A percentile compares a stretch with the other conserved stretches of the same genome.
phyloP scores from a whole-genome alignment of 139 green algal genomes.

The Parachlorella kessleri region DNA sequence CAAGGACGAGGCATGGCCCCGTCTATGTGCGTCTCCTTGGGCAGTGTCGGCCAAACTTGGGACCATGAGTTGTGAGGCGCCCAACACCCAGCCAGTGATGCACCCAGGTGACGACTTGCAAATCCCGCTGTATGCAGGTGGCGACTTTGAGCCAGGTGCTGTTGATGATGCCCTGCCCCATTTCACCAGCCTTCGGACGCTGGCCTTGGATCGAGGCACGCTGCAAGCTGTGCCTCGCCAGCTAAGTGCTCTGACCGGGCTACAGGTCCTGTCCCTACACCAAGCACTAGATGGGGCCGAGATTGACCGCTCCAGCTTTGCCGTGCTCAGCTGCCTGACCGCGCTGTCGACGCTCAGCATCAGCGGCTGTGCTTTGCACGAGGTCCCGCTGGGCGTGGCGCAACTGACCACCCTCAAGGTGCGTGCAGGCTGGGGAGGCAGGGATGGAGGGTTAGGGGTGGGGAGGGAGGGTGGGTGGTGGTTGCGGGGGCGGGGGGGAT shows the following conservation, averaged over 20 bases:
- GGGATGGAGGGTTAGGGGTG: too few relatives aligned
- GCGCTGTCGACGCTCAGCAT: neutral
- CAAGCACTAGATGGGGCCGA: neutral
- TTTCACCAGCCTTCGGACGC: neutral
- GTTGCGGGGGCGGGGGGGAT: too few relatives aligned
- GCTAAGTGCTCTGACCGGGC: neutral
- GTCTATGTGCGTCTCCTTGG: neutral
- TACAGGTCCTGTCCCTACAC: neutral
- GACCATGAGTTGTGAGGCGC: neutral
- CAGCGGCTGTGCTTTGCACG: neutral
- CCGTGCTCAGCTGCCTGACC: neutral
- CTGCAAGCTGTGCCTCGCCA: neutral
- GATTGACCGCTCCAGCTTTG: neutral
- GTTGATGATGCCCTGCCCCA: neutral
- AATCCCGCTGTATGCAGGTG: neutral
- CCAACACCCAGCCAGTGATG: too few relatives aligned
- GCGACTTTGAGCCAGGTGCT: neutral
- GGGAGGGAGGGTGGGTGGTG: too few relatives aligned
- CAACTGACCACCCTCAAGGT: neutral
- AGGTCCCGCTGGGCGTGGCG: neutral
- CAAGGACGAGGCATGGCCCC: neutral
- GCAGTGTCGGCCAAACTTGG: too few relatives aligned
- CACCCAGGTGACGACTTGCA: too few relatives aligned
- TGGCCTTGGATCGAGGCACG: neutral
- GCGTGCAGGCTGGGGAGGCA: neutral